Conservation (phyloP, 2,329 filamentous ascomycete genomes). For the Akanthomyces muscarius region DNA sequence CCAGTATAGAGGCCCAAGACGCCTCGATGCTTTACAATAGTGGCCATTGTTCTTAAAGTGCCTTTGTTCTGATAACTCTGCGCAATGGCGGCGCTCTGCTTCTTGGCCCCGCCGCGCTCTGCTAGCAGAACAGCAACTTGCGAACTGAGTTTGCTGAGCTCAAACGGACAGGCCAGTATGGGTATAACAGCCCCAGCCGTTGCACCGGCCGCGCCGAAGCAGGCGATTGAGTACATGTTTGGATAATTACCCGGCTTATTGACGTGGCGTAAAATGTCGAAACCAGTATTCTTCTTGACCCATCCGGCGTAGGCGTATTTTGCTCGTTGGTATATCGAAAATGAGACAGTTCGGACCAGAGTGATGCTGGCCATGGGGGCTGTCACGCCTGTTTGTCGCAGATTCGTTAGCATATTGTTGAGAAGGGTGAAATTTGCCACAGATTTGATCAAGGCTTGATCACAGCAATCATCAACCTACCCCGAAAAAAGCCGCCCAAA, state of each 20-base stretch:
- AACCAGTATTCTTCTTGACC: conserved; percentile 62
- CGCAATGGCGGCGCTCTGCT: conserved; percentile 55
- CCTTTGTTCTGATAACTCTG: conserved; percentile 74
- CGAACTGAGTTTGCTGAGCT: conserved; percentile 83
- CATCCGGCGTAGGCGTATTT: conserved; percentile 70
- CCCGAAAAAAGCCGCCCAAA: conserved; percentile 73
- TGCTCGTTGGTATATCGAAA: conserved; percentile 74
- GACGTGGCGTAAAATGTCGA: conserved; percentile 70
- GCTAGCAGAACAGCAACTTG: conserved; percentile 79
- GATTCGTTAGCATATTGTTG: neutral
- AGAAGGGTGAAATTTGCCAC: neutral
- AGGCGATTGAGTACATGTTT: conserved; percentile 67
- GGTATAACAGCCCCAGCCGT: conserved; percentile 78
- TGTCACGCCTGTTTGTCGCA: conserved; percentile 54
- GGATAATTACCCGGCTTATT: conserved; percentile 68
- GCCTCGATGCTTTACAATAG: conserved; percentile 72
- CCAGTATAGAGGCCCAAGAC: conserved; percentile 73
- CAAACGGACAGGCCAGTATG: conserved; percentile 78
- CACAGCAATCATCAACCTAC: conserved; percentile 39
- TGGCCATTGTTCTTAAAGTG: conserved; percentile 70
- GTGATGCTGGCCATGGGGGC: conserved; percentile 79
- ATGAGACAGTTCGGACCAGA: conserved; percentile 71
- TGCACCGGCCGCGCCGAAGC: conserved; percentile 74
- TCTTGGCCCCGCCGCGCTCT: conserved; percentile 31
- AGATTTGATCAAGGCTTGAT: neutral